A percentile compares a stretch with the other conserved stretches of the same genome.
phyloP scores from a whole-genome alignment of 257 asterid species.

The Mentha longifolia region DNA sequence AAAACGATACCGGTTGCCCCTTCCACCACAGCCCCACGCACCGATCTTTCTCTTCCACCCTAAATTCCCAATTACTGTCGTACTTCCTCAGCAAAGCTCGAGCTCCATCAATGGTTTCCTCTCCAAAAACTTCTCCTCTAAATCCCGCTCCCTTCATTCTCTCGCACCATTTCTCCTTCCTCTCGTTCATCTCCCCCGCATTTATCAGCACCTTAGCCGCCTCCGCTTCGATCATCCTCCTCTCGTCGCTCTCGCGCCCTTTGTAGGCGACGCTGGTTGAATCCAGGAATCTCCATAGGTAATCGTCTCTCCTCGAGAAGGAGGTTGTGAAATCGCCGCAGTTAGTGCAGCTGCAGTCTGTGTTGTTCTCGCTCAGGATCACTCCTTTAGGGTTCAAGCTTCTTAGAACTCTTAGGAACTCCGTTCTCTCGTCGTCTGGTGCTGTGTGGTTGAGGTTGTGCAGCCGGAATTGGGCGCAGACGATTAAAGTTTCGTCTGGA shows the following conservation, averaged over 20 bases:
- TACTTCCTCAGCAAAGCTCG: slow-evolving; percentile 76
- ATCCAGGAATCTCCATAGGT: slow-evolving; percentile 75
- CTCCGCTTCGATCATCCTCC: slow-evolving; percentile 89
- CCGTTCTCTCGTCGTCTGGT: slow-evolving; percentile 62
- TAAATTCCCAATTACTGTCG: slow-evolving; percentile 77
- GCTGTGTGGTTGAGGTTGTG: slow-evolving; percentile 62
- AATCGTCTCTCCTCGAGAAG: slow-evolving; percentile 70
- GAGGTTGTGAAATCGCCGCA: slow-evolving; percentile 73
- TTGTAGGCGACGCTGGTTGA: slow-evolving; percentile 73
- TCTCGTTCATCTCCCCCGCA: slow-evolving; percentile 72
- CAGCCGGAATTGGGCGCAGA: slow-evolving; percentile 75
- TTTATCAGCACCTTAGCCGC: slow-evolving; percentile 71
- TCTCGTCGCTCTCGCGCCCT: slow-evolving; percentile 79
- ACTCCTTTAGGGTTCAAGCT: slow-evolving; percentile 67
- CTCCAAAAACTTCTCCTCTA: slow-evolving; percentile 55
- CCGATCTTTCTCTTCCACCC: slow-evolving; percentile 62
- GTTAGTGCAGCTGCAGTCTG: slow-evolving; percentile 67
- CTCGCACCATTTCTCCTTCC: slow-evolving; percentile 78
- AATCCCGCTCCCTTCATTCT: slow-evolving; percentile 71
- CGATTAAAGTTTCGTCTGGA: slow-evolving; percentile 60
- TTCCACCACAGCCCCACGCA: slow-evolving; percentile 76
- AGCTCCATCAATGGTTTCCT: slow-evolving; percentile 79
- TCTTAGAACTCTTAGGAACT: slow-evolving; percentile 52
- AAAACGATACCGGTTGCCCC: slow-evolving; percentile 79
- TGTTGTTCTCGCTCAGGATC: slow-evolving; percentile 67